A percentile compares a stretch with the other conserved stretches of the same genome.
phyloP scores from a whole-genome alignment of 352 stramenopile genomes.

The Globisporangium recalcitrans region DNA sequence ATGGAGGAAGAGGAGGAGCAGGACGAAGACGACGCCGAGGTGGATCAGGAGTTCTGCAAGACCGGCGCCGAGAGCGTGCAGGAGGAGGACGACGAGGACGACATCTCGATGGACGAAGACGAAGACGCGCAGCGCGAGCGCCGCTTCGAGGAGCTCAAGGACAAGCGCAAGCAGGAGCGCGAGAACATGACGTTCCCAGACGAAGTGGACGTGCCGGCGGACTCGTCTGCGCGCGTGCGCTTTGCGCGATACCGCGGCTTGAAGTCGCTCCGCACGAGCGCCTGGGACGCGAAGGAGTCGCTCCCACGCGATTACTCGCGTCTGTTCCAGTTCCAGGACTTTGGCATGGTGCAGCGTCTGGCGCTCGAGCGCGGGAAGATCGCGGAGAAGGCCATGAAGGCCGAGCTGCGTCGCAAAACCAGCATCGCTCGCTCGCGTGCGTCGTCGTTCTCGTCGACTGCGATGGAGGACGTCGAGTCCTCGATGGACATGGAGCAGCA shows the following conservation, averaged over 20 bases:
- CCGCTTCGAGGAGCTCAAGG: slow-evolving; percentile 44
- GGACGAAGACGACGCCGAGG: slow-evolving; percentile 34
- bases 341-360: slow-evolving; percentile 91
- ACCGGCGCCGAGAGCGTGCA: slow-evolving; percentile 51
- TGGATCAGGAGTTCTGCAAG: slow-evolving; percentile 83
- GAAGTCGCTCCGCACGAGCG: slow-evolving; percentile 94
- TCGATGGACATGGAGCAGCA: slow-evolving; percentile 23
- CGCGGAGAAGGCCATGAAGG: slow-evolving; percentile 65
- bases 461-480: slow-evolving; percentile 74
- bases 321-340: slow-evolving; percentile 96
- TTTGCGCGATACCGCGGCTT: slow-evolving; percentile 93
- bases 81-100: slow-evolving; percentile 63
- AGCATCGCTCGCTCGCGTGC: slow-evolving; percentile 43
- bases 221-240: slow-evolving; percentile 57
- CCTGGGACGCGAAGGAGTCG: slow-evolving; percentile 98
- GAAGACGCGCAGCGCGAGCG: slow-evolving; percentile 37
- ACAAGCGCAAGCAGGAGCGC: slow-evolving; percentile 86
- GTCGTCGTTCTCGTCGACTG: slow-evolving; percentile 40
- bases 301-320: slow-evolving; percentile 95
- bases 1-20: slow-evolving; percentile 44
- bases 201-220: slow-evolving; percentile 81
- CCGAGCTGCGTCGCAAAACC: slow-evolving; percentile 53
- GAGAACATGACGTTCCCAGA: slow-evolving; percentile 95
- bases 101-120: slow-evolving; percentile 73
- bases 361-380: slow-evolving; percentile 83